Conservation (phyloP, 2,329 filamentous ascomycete genomes). For the Leptographium radiaticola region DNA sequence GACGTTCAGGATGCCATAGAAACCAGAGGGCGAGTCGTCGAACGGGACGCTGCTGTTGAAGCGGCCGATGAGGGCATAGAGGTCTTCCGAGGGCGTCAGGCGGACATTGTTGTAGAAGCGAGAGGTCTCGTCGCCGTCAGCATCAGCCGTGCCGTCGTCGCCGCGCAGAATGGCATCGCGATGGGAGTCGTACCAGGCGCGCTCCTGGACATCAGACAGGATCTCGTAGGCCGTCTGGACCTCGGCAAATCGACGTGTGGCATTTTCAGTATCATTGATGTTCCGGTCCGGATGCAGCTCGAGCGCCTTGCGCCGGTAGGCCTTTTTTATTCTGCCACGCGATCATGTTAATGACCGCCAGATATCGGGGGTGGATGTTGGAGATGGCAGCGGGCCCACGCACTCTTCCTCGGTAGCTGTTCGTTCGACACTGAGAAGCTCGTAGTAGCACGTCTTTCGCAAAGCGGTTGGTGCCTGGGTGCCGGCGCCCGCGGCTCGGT, state of each 20-base stretch:
- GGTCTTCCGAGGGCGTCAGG: conserved; percentile 68
- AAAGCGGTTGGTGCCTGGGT: conserved; percentile 12
- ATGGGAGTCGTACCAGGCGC: conserved; percentile 96
- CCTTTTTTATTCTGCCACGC: conserved; percentile 65
- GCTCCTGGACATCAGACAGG: conserved; percentile 89
- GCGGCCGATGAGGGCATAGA: conserved; percentile 63
- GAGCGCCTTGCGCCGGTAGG: conserved; percentile 80
- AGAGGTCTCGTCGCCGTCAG: conserved; percentile 23
- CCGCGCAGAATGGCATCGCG: conserved; percentile 70
- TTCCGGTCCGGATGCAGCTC: conserved; percentile 95
- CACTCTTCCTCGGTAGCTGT: conserved; percentile 72
- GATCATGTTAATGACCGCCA: not conserved
- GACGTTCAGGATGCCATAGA: conserved; percentile 67
- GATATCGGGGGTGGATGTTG: not conserved
- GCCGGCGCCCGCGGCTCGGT: conserved; percentile 16
- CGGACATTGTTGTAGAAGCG: conserved; percentile 48
- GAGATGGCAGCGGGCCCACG: not conserved
- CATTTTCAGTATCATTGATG: conserved; percentile 65
- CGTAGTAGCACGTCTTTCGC: conserved; percentile 70
- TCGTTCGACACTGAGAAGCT: conserved; percentile 61
- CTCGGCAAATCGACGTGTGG: conserved; percentile 79
- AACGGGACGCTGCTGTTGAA: conserved; percentile 72
- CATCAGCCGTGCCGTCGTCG: conserved; percentile 30
- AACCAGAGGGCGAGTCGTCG: conserved; percentile 66
- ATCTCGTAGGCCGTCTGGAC: conserved; percentile 90